A percentile compares a stretch with the other conserved stretches of the same genome.
These are phyloP conservation scores for Neonectria hederae DNA, from an alignment of 2,329 filamentous ascomycete species.

Conservation along the genomic window DNA sequence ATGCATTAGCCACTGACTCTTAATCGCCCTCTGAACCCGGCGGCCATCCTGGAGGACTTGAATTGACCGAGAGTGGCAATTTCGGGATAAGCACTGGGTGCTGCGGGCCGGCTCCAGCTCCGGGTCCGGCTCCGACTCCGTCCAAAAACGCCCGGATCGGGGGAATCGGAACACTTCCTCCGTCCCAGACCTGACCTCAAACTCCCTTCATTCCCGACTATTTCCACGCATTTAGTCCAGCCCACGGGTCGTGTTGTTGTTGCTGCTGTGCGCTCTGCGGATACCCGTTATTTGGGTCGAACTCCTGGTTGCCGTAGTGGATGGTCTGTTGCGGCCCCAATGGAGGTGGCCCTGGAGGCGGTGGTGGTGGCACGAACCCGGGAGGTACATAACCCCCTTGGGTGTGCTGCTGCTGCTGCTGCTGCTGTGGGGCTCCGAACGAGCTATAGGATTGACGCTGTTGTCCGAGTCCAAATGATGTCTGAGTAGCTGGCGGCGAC, in stretches of 20 bases:
- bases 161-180: conserved; percentile 6
- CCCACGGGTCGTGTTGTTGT: conserved; percentile 61
- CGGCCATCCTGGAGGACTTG: not conserved
- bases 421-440: conserved; percentile 50
- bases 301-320: conserved; percentile 57
- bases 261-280: conserved; percentile 49
- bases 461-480: conserved; percentile 54
- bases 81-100: not conserved
- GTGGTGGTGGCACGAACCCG: conserved; percentile 71
- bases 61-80: not conserved
- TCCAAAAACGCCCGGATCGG: not conserved
- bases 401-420: conserved; percentile 51
- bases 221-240: conserved; percentile 63
- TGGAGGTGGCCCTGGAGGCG: conserved; percentile 70
- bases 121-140: conserved; percentile 1
- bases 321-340: conserved; percentile 70
- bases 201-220: conserved; percentile 38
- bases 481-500: conserved; percentile 69
- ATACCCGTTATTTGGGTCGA: conserved; percentile 44
- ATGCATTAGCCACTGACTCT: not conserved
- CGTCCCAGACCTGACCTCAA: not conserved
- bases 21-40: not conserved
- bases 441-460: conserved; percentile 51
- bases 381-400: conserved; percentile 59
- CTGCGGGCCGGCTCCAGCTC: not conserved